phyloP scores from a whole-genome alignment of 345 rosid genomes.

The Draba incana region DNA sequence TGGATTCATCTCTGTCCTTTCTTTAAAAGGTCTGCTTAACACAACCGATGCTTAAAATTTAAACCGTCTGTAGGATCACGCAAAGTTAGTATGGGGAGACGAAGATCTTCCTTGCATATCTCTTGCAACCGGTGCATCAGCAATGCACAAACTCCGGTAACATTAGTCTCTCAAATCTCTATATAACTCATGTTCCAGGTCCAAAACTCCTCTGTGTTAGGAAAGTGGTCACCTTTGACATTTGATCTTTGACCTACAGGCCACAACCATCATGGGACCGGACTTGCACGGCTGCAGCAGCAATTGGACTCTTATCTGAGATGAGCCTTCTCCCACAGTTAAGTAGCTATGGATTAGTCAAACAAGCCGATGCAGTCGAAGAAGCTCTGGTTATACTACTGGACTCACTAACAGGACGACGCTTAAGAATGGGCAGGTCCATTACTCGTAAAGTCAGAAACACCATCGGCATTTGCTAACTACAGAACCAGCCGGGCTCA shows the following conservation, averaged over 20 bases:
- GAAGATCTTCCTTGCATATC: slow-evolving; percentile 81
- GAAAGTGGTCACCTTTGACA: background rate
- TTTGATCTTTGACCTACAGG: slow-evolving; percentile 46
- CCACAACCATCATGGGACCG: slow-evolving; percentile 99
- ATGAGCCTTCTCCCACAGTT: slow-evolving; percentile 64
- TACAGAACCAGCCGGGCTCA: background rate
- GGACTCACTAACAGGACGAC: slow-evolving; percentile 73
- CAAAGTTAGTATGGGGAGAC: slow-evolving; percentile 71
- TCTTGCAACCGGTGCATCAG: slow-evolving; percentile 71
- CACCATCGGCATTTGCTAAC: slow-evolving; percentile 49
- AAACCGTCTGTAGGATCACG: slow-evolving; percentile 59
- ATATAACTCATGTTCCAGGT: background rate
- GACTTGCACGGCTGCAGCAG: slow-evolving; percentile 96
- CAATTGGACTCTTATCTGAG: slow-evolving; percentile 72
- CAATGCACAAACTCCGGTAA: slow-evolving; percentile 97
- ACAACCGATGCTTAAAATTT: background rate
- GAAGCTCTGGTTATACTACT: slow-evolving; percentile 63
- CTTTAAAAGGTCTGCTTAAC: slow-evolving; percentile 5
- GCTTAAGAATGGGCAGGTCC: slow-evolving; percentile 95
- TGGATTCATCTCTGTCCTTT: slow-evolving; percentile 10
- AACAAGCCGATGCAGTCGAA: slow-evolving; percentile 71
- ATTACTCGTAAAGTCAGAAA: slow-evolving; percentile 72
- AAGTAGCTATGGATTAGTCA: slow-evolving; percentile 53
- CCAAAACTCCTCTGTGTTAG: slow-evolving; percentile 11
- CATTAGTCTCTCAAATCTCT: slow-evolving; percentile 1